phyloP scores from a whole-genome alignment of 176 grass and related monocot genomes.

The Thalia dealbata region DNA sequence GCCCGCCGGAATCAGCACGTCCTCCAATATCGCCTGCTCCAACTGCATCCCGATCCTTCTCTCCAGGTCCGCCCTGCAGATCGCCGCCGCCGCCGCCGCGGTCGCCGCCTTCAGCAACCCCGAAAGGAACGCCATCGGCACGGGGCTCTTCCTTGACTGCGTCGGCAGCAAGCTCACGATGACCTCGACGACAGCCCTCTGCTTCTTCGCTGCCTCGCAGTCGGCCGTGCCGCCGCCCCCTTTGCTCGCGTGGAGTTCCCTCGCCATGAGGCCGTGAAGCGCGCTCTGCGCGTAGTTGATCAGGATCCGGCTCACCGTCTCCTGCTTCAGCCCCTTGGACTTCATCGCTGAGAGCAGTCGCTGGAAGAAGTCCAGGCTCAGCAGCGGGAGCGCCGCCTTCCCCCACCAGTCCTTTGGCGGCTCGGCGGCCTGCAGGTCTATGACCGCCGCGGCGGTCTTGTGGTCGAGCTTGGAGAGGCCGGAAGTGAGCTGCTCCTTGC shows the following conservation, averaged over 20 bases:
- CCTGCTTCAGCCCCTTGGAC: constrained; percentile 89
- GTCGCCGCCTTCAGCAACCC: constrained; percentile 77
- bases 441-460: constrained; percentile 21
- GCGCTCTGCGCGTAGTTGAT: constrained; percentile 83
- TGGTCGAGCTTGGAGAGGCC: constrained; percentile 68
- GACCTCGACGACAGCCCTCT: constrained; percentile 50
- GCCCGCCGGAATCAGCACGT: constrained; percentile 54
- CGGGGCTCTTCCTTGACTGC: constrained; percentile 66
- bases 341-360: constrained; percentile 63
- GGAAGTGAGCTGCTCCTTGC: constrained; percentile 72
- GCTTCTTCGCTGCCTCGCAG: constrained; percentile 41
- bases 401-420: constrained; percentile 73
- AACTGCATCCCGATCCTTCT: constrained; percentile 78
- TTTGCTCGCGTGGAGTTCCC: constrained; percentile 32
- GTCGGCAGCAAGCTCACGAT: constrained; percentile 62
- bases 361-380: constrained; percentile 72
- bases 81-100: constrained; percentile 39
- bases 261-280: constrained; percentile 56
- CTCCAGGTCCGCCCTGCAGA: constrained; percentile 59
- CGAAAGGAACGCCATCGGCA: constrained; percentile 76
- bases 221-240: constrained; percentile 17
- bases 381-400: constrained; percentile 36
- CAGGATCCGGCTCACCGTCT: constrained; percentile 62
- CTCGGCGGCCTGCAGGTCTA: constrained; percentile 20
- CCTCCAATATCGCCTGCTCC: constrained; percentile 85